These are phyloP conservation scores for Talaromyces stipitatus DNA, from an alignment of 495 filamentous ascomycete genomes.

Conservation along the genomic window DNA sequence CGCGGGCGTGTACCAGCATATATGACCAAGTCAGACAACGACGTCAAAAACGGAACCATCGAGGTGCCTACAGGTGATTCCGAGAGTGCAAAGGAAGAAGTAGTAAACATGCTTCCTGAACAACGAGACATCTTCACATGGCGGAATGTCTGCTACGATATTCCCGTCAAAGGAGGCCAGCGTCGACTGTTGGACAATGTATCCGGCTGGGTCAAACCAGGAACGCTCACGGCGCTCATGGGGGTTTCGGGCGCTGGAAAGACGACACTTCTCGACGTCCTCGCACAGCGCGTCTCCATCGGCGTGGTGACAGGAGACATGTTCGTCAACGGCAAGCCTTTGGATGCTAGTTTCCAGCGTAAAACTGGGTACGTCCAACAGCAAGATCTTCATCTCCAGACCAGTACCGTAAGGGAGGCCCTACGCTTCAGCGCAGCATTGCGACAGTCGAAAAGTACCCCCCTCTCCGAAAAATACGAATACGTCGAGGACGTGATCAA, in stretches of 20 bases:
- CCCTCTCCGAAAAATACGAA: conserved; percentile 37
- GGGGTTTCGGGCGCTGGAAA: conserved; percentile 57
- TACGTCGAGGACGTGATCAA: conserved; percentile 47
- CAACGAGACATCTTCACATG: conserved; percentile 62
- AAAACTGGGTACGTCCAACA: conserved; percentile 94
- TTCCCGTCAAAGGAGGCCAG: conserved; percentile 51
- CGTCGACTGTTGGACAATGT: conserved; percentile 56
- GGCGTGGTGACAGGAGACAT: conserved; percentile 46
- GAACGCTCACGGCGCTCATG: conserved; percentile 60
- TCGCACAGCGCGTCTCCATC: conserved; percentile 45
- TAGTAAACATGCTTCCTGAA: conserved; percentile 29
- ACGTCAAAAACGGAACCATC: conserved; percentile 24
- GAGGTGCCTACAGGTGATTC: conserved; percentile 1
- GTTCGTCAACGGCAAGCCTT: conserved; percentile 39
- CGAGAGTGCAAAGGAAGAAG: conserved; percentile 25
- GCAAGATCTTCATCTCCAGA: conserved; percentile 83
- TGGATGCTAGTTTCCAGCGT: conserved; percentile 74
- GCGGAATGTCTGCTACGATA: conserved; percentile 64
- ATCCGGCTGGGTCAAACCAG: conserved; percentile 60
- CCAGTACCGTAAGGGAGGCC: conserved; percentile 75
- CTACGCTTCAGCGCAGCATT: conserved; percentile 76
- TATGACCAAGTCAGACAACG: conserved; percentile 33
- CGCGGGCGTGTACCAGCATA: conserved; percentile 19
- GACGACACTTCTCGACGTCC: conserved; percentile 54
- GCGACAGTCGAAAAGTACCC: conserved; percentile 57